phyloP scores from a whole-genome alignment of 2,329 filamentous ascomycete genomes.

The Calonectria multiphialidica region DNA sequence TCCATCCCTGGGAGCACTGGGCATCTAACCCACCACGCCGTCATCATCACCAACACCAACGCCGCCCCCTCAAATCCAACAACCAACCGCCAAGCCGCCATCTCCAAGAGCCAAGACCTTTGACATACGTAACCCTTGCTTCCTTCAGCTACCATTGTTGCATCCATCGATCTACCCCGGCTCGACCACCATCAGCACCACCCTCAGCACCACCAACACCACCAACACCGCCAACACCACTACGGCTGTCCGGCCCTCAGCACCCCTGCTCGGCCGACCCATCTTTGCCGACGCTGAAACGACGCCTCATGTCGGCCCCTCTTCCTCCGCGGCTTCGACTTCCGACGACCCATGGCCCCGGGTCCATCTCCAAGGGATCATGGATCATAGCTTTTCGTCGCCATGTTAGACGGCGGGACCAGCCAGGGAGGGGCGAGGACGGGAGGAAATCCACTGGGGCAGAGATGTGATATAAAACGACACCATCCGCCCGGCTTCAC shows the following conservation, averaged over 20 bases:
- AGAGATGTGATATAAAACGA: slow-evolving; percentile 30
- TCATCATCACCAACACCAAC: not conserved
- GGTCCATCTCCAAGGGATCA: slow-evolving; percentile 23
- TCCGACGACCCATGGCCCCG: slow-evolving; percentile 26
- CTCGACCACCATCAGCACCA: not conserved
- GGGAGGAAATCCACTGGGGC: not conserved
- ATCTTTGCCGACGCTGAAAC: slow-evolving; percentile 35
- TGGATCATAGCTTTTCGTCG: slow-evolving; percentile 25
- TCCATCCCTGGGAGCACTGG: not conserved
- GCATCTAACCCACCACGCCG: no score
- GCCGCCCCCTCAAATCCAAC: not conserved
- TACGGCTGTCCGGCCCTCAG: slow-evolving; percentile 1
- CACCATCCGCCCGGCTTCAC: not conserved
- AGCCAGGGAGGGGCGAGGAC: not conserved
- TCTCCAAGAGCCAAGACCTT: not conserved
- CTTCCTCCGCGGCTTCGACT: slow-evolving; percentile 36
- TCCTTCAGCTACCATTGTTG: not conserved
- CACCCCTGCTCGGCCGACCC: slow-evolving; percentile 6
- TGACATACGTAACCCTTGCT: slow-evolving; percentile 17
- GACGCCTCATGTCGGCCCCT: slow-evolving; percentile 20
- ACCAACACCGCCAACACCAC: no score
- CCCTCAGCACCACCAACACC: no score
- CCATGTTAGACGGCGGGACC: not conserved
- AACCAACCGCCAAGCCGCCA: not conserved
- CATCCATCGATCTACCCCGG: slow-evolving; percentile 1